phyloP scores from a whole-genome alignment of 208 protist species.

The Trypanosoma brucei region DNA sequence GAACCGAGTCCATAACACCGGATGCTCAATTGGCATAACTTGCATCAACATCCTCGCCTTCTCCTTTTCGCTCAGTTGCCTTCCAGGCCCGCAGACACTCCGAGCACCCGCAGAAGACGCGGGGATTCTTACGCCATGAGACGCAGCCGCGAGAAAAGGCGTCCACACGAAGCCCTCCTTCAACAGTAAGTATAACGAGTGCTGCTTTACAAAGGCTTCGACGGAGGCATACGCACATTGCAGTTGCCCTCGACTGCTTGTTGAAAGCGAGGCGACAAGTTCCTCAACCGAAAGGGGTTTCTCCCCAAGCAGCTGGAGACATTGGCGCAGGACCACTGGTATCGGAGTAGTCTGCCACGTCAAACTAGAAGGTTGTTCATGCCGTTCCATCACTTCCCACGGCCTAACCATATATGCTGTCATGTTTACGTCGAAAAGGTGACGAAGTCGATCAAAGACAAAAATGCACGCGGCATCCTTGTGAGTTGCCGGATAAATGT shows the following conservation, averaged over 20 bases:
- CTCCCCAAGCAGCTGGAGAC: slow-evolving; percentile 23
- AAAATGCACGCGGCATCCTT: slow-evolving; percentile 36
- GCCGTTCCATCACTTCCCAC: slow-evolving; percentile 51
- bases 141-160: slow-evolving; percentile 29
- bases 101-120: background rate
- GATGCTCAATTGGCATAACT: slow-evolving; percentile 27
- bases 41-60: slow-evolving; percentile 34
- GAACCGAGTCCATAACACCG: slow-evolving; percentile 24
- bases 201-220: slow-evolving; percentile 43
- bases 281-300: slow-evolving; percentile 28
- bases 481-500: slow-evolving; percentile 12
- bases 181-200: slow-evolving; percentile 63
- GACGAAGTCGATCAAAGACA: slow-evolving; percentile 76
- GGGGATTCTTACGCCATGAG: slow-evolving; percentile 19
- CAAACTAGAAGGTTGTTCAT: slow-evolving; percentile 71
- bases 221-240: slow-evolving; percentile 22
- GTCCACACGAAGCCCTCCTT: slow-evolving; percentile 47
- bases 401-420: slow-evolving; percentile 33
- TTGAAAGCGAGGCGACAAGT: slow-evolving; percentile 31
- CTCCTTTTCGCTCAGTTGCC: slow-evolving; percentile 11
- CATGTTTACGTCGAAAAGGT: slow-evolving; percentile 79
- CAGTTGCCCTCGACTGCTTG: slow-evolving; percentile 28
- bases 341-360: slow-evolving; percentile 70
- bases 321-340: slow-evolving; percentile 47
- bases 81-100: background rate